Base-by-base conservation (phyloP, 2,329 filamentous ascomycete genomes). In the Fusarium sp. region DNA sequence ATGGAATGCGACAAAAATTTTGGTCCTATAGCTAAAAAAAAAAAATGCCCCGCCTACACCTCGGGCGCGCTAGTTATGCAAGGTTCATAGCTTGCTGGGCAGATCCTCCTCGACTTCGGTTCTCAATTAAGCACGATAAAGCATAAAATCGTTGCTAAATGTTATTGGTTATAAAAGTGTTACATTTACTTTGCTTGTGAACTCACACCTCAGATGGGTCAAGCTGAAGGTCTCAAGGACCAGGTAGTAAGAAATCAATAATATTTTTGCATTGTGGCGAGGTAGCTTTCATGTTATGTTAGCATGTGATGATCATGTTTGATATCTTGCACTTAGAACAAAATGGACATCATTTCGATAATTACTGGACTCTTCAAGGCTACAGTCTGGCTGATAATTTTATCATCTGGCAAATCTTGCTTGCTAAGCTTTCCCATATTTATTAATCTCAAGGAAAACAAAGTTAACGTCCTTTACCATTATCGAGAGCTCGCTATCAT, bases 1-100 rank as follows among this genome's bases (percentile, higher is more conserved):
- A 41, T 40, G 30, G 40, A 42, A 67, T 73, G 72, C 72, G 71
- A 74, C 71, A 72, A 70, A 75, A 74, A 72, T 63, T 75, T 67
- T 28, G 31, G 49, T 52, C 69, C 65, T 37, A 38, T 36, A 34
- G 47, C 33, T 51, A 41, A 54, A 61, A 52, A 54, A 61, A 52
- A 63, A 67, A 69, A 71, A 57, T 46, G 71, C 72, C 67, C 69
- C 72, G 62, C 72, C 49, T 51, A 34, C 47, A 51, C 36, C 20
- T 50, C 26, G n/a, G 23, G n/a, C 12, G 62, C 72, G 68, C 72
- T 74, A 74, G 56, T 36, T 31, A 67, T 53, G 46, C 55, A 61
- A 57, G 60, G 38, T 58, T 55, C 42, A 42, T 23, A 23, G 23
- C 23, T 23, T 23, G 23, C 23, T 23, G 23, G 23, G 23, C 23